A percentile compares a stretch with the other conserved stretches of the same genome.
Conservation (phyloP, 352 stramenopile genomes). For the Globisporangium viniferum region DNA sequence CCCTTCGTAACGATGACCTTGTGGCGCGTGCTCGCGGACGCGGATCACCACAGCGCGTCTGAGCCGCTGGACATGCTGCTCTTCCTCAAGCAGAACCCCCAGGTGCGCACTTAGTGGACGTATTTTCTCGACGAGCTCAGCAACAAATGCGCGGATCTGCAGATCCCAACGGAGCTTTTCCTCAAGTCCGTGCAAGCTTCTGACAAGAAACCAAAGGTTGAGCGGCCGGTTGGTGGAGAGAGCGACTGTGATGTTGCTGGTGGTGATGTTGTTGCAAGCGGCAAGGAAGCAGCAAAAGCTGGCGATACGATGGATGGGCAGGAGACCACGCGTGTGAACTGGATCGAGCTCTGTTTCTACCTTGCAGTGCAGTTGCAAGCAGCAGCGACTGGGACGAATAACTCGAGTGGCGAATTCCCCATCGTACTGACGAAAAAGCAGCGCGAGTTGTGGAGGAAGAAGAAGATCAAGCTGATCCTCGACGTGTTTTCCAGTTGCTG, state of each 20-base stretch:
- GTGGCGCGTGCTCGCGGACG: not conserved
- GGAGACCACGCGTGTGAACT: not conserved
- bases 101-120: not conserved
- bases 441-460: not conserved
- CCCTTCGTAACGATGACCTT: not conserved
- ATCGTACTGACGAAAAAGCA: not conserved
- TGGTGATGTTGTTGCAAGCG: not conserved
- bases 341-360: not conserved
- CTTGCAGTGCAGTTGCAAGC: not conserved
- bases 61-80: not conserved
- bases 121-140: not conserved
- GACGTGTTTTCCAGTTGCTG: not conserved
- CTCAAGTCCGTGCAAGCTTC: not conserved
- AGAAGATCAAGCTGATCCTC: not conserved
- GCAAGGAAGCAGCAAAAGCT: not conserved
- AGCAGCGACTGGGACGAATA: not conserved
- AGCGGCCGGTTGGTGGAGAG: not conserved
- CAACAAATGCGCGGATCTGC: not conserved
- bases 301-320: not conserved
- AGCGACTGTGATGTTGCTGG: not conserved
- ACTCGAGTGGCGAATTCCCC: too few relatives aligned
- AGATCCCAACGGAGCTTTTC: not conserved
- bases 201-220: not conserved
- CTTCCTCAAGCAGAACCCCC: not conserved
- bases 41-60: not conserved